phyloP scores from a whole-genome alignment of 768 basidiomycete genomes.

The Cystofilobasidium capitatum region DNA sequence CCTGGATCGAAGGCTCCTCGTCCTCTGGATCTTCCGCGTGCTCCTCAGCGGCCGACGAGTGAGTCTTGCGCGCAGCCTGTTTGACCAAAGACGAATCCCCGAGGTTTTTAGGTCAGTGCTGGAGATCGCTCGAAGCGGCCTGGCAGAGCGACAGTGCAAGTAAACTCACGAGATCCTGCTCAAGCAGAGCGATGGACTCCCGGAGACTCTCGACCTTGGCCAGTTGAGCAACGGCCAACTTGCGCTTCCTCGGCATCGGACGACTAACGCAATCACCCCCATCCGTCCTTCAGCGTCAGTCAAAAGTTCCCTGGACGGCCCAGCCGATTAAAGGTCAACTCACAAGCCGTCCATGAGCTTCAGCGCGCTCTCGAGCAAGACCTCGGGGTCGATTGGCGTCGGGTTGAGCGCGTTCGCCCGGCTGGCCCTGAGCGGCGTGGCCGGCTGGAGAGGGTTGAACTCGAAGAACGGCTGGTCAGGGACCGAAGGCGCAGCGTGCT shows the following conservation, averaged over 20 bases:
- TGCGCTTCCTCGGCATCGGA: conserved; percentile 23
- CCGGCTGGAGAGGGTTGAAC: conserved; percentile 18
- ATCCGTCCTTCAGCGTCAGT: not conserved
- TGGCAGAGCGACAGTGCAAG: not conserved
- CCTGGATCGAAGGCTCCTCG: conserved; percentile 1
- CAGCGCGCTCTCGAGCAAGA: conserved; percentile 16
- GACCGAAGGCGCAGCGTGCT: conserved; percentile 21
- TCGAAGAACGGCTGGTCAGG: conserved; percentile 22
- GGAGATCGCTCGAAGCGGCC: not conserved
- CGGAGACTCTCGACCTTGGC: conserved; percentile 11
- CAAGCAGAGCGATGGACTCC: conserved; percentile 11
- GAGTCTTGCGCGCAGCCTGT: not conserved
- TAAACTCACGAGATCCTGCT: conserved; percentile 16
- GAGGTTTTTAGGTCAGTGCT: not conserved
- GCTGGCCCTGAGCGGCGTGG: conserved; percentile 15
- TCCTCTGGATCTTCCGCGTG: not conserved
- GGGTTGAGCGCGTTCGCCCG: conserved; percentile 10
- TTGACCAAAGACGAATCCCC: not conserved
- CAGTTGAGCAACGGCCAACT: conserved; percentile 9
- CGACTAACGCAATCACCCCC: not conserved
- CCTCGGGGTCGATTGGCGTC: conserved; percentile 15
- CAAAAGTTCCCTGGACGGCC: not conserved
- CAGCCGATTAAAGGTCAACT: not conserved
- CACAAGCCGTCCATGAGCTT: conserved; percentile 27
- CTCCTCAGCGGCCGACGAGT: not conserved